Evolutionary conservation across 225 moss, liverwort and hornwort genomes (phyloP), one percentile per base, ranked within the genome.

Genomic region (Polytrichum formosum): DNA sequence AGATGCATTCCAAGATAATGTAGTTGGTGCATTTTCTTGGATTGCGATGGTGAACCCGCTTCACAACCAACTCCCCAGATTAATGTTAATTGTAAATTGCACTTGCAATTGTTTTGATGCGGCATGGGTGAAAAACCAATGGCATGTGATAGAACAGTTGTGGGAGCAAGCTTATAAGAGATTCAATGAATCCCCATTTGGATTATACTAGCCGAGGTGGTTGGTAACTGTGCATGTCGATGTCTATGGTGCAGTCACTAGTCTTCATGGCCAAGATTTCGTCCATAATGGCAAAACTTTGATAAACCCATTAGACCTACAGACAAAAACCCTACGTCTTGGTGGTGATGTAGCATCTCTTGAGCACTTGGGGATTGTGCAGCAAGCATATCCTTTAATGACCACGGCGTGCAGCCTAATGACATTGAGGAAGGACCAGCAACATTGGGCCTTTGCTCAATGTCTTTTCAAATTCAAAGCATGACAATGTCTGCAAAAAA

Each of bases 1-100:
- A 21, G 53, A 53, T n/a, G 28, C 7, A 35, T 46, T 67, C 54
- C 2, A 27, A 0, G 13, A 29, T 5, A 28, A 28, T 28, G 28
- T 28, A 28, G 28, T 28, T 5, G 28, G 28, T 28, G 28, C 28
- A 67, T 67, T 67, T 54, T 20, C 67, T 6, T 5, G 35, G 16
- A 21, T 53, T 2, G 53, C 54, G 9, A 53, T 67, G 20, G 67
- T 67, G 5, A 67, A 67, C 53, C 35, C 13, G 1, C 25, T 67
- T 35, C 37, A 46, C 53, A 53, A 20, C 0, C 22, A 13, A 10
- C 0, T 46, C 18, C 67, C 46, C 2, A 5, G 0, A 31, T 1
- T 67, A 23, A 53, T 67, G 4, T 23, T 67, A 0, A 53, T 67
- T 67, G 67, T 67, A 9, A 46, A 7, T 20, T 67, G 67, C 22